Evolutionary conservation across 2,329 filamentous ascomycete genomes (phyloP).

Genomic region (Pseudogymnoascus sp.): DNA sequence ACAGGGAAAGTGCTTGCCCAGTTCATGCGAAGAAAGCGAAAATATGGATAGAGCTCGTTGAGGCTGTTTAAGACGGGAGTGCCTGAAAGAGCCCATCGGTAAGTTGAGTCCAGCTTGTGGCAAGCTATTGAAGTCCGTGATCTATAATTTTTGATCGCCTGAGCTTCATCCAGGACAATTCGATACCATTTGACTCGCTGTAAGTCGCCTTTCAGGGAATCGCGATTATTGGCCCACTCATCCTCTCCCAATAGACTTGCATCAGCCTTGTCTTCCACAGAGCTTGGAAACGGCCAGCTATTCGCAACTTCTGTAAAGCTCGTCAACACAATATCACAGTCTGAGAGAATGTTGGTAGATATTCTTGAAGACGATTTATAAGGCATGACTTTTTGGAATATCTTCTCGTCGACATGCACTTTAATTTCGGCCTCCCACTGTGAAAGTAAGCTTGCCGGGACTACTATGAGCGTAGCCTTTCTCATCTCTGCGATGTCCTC

Average conservation of each 20-base stretch:
- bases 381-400: constrained; percentile 21
- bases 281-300: constrained; percentile 85
- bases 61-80: constrained; percentile 25
- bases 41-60: constrained; percentile 25
- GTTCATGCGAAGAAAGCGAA: constrained; percentile 23
- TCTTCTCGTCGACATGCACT: constrained; percentile 16
- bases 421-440: constrained; percentile 28
- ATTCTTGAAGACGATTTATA: constrained; percentile 19
- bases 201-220: constrained; percentile 41
- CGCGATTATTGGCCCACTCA: constrained; percentile 90
- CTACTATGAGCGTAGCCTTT: constrained; percentile 27
- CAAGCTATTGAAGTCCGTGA: constrained; percentile 39
- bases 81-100: constrained; percentile 29
- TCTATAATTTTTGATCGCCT: constrained; percentile 46
- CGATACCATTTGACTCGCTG: constrained; percentile 41
- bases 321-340: constrained; percentile 25
- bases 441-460: constrained; percentile 22
- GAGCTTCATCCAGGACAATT: constrained; percentile 52
- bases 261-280: constrained; percentile 79
- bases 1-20: neutral
- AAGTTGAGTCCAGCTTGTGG: constrained; percentile 28
- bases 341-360: constrained; percentile 13
- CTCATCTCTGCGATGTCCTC: constrained; percentile 27
- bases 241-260: constrained; percentile 97
- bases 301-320: constrained; percentile 26